Evolutionary conservation across 2,329 filamentous ascomycete species (phyloP), one percentile per base, ranked within the genome.

Genomic region (Microsporum canis): DNA sequence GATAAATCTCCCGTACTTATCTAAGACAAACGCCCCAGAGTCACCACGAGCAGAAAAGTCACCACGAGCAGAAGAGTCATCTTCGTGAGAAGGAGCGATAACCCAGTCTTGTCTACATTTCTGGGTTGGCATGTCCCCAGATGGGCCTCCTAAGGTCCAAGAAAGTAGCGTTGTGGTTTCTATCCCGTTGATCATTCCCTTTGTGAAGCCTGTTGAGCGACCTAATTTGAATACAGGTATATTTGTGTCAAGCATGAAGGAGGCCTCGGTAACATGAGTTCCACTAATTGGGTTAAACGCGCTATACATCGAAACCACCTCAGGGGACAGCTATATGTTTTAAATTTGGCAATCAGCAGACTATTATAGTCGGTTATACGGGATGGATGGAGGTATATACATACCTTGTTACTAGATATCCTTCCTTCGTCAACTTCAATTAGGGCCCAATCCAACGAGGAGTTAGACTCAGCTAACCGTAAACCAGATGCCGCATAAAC

Each of bases 11-110:
- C 12, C 43, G 7, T 51, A 17, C 34, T n/a, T 10, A 29, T 43
- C 49, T n/a, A 60, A 60, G 17, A 60, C 58, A 34, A 60, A 56
- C 23, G 59, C 53, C 23, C 59, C 59, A 34, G 59, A 60, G 38
- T 60, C 59, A 29, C 59, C 59, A 57, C 31, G 49, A 33, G 7
- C 47, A 23, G 59, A 56, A 33, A 60, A 60, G 2, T 43, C 34
- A 17, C 31, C 27, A 7, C 45, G 10, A 29, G 12, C 58, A 55
- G 58, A 23, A 23, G 17, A 23, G 17, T 1, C 17, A 55, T 41
- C 23, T 36, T 5, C 34, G 39, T 14, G 17, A 23, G 17, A 23
- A 1, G 17, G 17, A 23, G 4, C 33, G 55, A 55, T 60, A 55
- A 36, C 58, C 36, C 51, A 29, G 31, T 53, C 10, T 8, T 27